Percentiles rank a stretch among this genome's conserved stretches.
phyloP scores from a whole-genome alignment of 768 basidiomycete genomes.

The Fibroporia radiculosa region DNA sequence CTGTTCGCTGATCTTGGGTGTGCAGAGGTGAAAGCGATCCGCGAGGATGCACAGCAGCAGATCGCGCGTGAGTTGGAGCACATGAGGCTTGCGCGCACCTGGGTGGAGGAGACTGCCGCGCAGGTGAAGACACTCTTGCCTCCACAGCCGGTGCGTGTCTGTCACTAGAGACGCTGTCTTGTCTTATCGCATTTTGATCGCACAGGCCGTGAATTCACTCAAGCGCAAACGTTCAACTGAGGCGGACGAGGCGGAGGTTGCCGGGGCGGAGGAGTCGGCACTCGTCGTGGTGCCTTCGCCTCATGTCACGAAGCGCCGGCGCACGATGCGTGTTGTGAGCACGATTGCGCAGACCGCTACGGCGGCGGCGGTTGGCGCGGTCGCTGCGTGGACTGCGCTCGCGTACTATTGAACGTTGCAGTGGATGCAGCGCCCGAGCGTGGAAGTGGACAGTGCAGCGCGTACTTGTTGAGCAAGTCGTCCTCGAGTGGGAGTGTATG shows the following conservation, averaged over 20 bases:
- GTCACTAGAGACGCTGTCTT: too few species aligned
- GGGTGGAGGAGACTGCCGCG: background rate
- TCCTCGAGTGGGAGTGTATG: too few species aligned
- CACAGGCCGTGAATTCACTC: constrained; percentile 28
- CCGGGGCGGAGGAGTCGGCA: constrained; percentile 2
- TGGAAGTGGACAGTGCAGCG: too few species aligned
- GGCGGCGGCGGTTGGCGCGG: constrained; percentile 58
- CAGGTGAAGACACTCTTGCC: constrained; percentile 7
- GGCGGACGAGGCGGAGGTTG: constrained; percentile 7
- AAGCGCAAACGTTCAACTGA: constrained; percentile 57
- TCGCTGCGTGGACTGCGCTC: constrained; percentile 65
- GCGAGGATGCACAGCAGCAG: constrained; percentile 24
- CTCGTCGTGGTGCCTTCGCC: constrained; percentile 4
- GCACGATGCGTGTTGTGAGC: constrained; percentile 31
- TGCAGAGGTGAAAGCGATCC: constrained; percentile 39
- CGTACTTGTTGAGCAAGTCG: too few species aligned
- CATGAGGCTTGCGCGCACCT: constrained; percentile 31
- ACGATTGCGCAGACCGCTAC: constrained; percentile 51
- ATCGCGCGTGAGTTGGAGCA: constrained; percentile 39
- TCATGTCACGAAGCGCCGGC: constrained; percentile 27
- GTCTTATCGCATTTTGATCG: background rate
- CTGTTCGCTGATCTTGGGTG: background rate
- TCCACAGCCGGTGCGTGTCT: constrained; percentile 21
- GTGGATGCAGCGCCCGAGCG: too few species aligned
- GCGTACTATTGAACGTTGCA: constrained; percentile 55